These are phyloP conservation scores for Oldenlandia corymbosa DNA, from an alignment of 257 asterid genomes.

Conservation along the genomic window DNA sequence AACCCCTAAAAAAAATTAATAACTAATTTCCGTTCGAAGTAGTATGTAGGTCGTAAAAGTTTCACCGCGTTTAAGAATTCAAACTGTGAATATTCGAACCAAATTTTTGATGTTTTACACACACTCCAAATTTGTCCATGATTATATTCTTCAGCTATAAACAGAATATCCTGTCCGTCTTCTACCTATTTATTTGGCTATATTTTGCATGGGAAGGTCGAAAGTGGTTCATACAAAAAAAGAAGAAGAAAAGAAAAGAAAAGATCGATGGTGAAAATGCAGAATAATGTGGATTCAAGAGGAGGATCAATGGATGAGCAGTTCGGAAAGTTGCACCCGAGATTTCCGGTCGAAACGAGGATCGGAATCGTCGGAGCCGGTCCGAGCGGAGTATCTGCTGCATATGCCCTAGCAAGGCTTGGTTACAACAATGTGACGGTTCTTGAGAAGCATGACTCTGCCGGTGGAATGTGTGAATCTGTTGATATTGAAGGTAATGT, in stretches of 20 bases:
- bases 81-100: neutral
- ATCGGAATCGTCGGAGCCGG: constrained; percentile 66
- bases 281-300: constrained; percentile 24
- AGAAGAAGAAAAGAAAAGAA: no score
- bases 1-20: no score
- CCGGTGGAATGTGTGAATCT: constrained; percentile 77
- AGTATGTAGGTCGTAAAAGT: no score
- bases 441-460: constrained; percentile 42
- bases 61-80: constrained; percentile 8
- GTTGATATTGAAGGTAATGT: constrained; percentile 45
- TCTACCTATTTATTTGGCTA: neutral
- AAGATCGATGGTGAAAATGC: no score
- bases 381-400: constrained; percentile 69
- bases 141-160: neutral
- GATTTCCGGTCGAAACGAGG: constrained; percentile 42
- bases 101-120: neutral
- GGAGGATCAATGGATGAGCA: constrained; percentile 29
- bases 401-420: constrained; percentile 55
- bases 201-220: no score
- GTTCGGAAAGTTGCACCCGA: constrained; percentile 47
- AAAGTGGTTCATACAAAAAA: no score
- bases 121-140: neutral
- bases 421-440: constrained; percentile 50
- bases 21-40: no score
- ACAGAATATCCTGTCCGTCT: neutral